Percentiles rank a stretch among this genome's conserved stretches.
phyloP scores from a whole-genome alignment of 768 basidiomycete species.

The Termitomyces sp. region DNA sequence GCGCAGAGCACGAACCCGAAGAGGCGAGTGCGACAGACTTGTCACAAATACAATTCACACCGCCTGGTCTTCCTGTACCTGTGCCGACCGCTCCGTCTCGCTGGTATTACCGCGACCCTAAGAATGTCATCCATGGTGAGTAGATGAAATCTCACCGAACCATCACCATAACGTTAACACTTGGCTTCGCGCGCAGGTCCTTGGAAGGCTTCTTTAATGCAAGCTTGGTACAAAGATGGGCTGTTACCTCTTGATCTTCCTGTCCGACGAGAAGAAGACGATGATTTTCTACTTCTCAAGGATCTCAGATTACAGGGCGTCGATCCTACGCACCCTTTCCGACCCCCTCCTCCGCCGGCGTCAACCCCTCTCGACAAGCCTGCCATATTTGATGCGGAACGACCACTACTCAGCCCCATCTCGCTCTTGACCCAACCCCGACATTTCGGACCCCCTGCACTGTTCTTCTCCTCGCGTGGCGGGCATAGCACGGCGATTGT shows the following conservation, averaged over 20 bases:
- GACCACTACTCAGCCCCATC: conserved; percentile 66
- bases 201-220: conserved; percentile 87
- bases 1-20: conserved; percentile 60
- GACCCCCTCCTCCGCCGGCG: conserved; percentile 40
- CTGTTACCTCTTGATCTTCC: conserved; percentile 80
- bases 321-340: conserved; percentile 81
- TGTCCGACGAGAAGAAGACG: conserved; percentile 72
- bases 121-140: conserved; percentile 74
- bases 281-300: conserved; percentile 62
- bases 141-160: conserved; percentile 1
- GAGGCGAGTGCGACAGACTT: conserved; percentile 43
- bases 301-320: conserved; percentile 76
- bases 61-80: conserved; percentile 77
- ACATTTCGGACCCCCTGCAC: conserved; percentile 83
- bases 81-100: conserved; percentile 61
- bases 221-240: conserved; percentile 86
- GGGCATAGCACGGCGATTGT: conserved; percentile 88
- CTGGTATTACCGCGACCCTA: conserved; percentile 87
- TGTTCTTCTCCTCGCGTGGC: conserved; percentile 87
- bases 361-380: conserved; percentile 20
- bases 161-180: background rate
- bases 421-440: conserved; percentile 75
- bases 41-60: conserved; percentile 67
- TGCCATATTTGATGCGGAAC: conserved; percentile 30
- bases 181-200: conserved; percentile 52